These are phyloP conservation scores for Dendrobium chrysotoxum DNA, from an alignment of 106 monocot genomes.

Conservation along the genomic window DNA sequence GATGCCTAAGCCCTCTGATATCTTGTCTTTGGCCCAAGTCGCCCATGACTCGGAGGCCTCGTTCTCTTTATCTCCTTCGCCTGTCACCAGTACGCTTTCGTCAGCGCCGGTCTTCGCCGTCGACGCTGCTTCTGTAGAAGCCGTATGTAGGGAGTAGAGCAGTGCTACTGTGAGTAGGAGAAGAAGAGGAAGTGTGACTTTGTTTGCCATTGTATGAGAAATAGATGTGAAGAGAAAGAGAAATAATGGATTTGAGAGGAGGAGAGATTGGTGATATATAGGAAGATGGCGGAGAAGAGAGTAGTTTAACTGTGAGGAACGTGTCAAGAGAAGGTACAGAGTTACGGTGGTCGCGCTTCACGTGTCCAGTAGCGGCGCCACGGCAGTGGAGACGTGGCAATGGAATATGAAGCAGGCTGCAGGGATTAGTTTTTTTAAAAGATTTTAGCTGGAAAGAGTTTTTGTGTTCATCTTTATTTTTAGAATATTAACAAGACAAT, in stretches of 20 bases:
- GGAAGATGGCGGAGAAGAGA: not conserved
- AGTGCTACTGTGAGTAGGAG: not conserved
- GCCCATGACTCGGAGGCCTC: conserved; percentile 5
- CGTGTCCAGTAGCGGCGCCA: no score
- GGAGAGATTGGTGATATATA: not conserved
- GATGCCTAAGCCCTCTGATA: not conserved
- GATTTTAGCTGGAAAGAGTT: no score
- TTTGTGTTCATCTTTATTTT: no score
- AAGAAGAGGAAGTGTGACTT: not conserved
- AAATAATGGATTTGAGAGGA: not conserved
- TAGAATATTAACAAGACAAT: no score
- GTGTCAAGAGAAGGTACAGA: no score
- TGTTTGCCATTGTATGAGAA: not conserved
- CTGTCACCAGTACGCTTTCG: not conserved
- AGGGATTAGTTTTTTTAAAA: no score
- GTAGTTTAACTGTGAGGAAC: not conserved
- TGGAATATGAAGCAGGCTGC: no score
- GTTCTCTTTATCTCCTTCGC: not conserved
- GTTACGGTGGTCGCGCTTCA: no score
- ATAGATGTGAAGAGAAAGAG: no score
- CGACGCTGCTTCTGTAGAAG: not conserved
- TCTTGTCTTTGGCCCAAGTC: conserved; percentile 7
- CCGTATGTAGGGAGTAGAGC: not conserved
- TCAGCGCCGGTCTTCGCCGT: not conserved
- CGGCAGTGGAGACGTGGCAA: no score